Percentiles rank a stretch among this genome's conserved stretches.
These are phyloP conservation scores for Pleurotus pulmonarius DNA, from an alignment of 768 basidiomycete species.

Conservation along the genomic window DNA sequence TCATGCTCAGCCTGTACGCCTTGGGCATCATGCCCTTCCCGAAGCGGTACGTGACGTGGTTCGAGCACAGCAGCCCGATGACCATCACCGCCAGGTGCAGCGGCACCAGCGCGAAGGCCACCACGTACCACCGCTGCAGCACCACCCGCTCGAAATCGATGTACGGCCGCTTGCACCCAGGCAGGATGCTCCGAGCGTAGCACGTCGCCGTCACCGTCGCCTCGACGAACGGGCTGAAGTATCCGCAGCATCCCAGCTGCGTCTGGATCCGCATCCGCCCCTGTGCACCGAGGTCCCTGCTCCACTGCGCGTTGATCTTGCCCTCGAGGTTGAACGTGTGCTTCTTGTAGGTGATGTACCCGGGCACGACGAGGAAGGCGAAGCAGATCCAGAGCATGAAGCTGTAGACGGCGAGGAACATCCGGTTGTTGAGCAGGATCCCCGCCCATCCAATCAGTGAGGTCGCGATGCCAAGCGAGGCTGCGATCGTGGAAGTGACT, in stretches of 20 bases:
- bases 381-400: conserved; percentile 77
- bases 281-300: conserved; percentile 48
- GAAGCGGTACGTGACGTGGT: conserved; percentile 84
- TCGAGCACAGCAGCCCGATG: conserved; percentile 65
- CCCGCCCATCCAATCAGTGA: conserved; percentile 78
- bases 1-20: conserved; percentile 70
- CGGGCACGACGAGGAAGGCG: conserved; percentile 66
- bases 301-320: conserved; percentile 79
- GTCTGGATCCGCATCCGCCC: conserved; percentile 72
- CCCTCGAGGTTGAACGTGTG: conserved; percentile 77
- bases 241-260: conserved; percentile 75
- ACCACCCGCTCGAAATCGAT: conserved; percentile 52
- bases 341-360: conserved; percentile 76
- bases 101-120: conserved; percentile 64
- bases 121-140: conserved; percentile 62
- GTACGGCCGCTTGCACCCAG: conserved; percentile 71
- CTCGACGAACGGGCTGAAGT: conserved; percentile 76
- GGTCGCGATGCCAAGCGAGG: conserved; percentile 55
- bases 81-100: conserved; percentile 63
- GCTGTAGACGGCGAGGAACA: conserved; percentile 76
- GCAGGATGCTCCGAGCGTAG: conserved; percentile 65
- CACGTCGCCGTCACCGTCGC: conserved; percentile 76
- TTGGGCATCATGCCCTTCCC: conserved; percentile 89
- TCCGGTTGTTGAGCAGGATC: conserved; percentile 78
- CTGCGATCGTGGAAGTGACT: conserved; percentile 68